Base-by-base conservation (phyloP, 768 basidiomycete genomes). In the Serendipita sp. region DNA sequence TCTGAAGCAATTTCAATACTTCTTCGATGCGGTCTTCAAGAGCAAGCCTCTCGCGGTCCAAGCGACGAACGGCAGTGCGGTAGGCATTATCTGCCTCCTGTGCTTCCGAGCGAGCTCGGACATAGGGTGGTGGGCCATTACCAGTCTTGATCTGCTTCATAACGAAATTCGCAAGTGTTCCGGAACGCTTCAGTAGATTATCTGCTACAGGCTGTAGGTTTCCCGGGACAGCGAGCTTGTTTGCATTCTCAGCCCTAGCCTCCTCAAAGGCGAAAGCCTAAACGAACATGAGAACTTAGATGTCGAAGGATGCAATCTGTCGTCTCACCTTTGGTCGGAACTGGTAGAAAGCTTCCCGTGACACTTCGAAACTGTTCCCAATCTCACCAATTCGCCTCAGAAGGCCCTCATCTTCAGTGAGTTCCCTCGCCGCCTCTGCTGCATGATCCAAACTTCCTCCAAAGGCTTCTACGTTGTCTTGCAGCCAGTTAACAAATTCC, bases 1-100 rank as follows among this genome's bases (percentile, higher is more conserved):
- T 79, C 72, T 95, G 92, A 65, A 92, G 78, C 0, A 79, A 70
- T 74, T 87, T 91, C 52, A 95, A 75, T 1, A 83, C 84, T 64
- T 90, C 86, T 71, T 95, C 92, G 55, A 95, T 80, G 55, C 83
- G 79, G 71, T 94, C 90, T 73, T 96, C 93, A 45, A 95, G 79
- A 0, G 79, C 83, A 29, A 95, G 78, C n/a, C 93, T 77, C 70
- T 90, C 89, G 63, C 87, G 76, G 69, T 96, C 93, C 13, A 93
- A 82, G 67, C 81, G 83, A 63, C 88, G 80, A n/a, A 93, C 83
- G 23, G 85, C 83, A 55, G 86, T 77, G 29, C 88, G 85, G 72
- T 94, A 96, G 16, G 80, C 71, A 64, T 83, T 80, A 70, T 95
- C 90, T 0, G 93, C 89, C 50, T 83, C 81, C 8, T 87, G 84